These are phyloP conservation scores for Hymenoscyphus fraxineus DNA, from an alignment of 2,329 filamentous ascomycete genomes.

Conservation along the genomic window DNA sequence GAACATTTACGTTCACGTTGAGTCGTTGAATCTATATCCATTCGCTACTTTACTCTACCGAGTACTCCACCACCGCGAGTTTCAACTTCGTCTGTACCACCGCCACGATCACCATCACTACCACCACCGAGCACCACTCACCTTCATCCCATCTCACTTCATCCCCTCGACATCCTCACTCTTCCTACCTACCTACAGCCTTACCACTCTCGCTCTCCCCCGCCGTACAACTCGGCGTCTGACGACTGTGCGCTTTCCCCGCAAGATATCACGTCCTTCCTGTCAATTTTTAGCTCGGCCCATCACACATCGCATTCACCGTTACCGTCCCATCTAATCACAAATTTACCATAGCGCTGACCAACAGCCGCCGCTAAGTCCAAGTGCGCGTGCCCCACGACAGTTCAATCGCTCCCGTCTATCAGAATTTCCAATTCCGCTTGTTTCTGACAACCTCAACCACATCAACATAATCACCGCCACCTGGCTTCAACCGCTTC, in stretches of 20 bases:
- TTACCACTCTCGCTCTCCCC: not conserved
- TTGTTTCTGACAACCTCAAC: not conserved
- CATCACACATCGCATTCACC: conserved; percentile 5
- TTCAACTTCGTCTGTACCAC: not conserved
- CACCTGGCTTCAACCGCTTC: not conserved
- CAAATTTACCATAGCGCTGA: conserved; percentile 16
- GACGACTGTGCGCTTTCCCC: not conserved
- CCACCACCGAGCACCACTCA: too few relatives aligned
- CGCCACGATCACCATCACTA: too few relatives aligned
- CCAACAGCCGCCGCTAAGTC: conserved; percentile 15
- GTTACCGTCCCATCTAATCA: conserved; percentile 6
- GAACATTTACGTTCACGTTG: not conserved
- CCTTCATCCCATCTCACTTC: not conserved
- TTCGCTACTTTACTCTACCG: too few relatives aligned
- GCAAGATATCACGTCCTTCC: not conserved
- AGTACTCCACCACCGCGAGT: not conserved
- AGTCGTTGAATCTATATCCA: too few relatives aligned
- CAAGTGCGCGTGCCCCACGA: conserved; percentile 16
- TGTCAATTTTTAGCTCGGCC: not conserved
- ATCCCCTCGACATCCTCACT: not conserved
- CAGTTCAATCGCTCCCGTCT: not conserved
- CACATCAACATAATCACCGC: not conserved
- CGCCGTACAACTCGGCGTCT: not conserved
- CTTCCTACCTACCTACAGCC: not conserved
- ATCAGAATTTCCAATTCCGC: conserved; percentile 2